These are phyloP conservation scores for Scheffersomyces lignosus DNA, from an alignment of 805 yeast species.

Conservation along the genomic window DNA sequence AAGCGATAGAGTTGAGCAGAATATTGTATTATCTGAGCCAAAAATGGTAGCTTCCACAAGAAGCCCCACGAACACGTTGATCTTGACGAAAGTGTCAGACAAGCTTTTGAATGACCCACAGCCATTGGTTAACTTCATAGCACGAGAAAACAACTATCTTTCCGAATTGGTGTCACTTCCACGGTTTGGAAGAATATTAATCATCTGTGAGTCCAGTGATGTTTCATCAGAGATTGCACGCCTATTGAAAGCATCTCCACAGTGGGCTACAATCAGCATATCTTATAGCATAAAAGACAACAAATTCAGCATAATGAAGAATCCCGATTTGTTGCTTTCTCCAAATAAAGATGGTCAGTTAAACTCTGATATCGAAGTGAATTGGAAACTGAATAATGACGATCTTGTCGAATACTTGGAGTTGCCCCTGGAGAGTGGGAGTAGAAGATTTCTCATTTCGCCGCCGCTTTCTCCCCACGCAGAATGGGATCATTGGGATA, in stretches of 20 bases:
- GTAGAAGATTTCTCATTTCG: conserved; percentile 41
- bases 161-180: conserved; percentile 35
- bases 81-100: conserved; percentile 28
- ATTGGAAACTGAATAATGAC: too few relatives aligned
- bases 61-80: conserved; percentile 32
- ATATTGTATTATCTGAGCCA: too few relatives aligned
- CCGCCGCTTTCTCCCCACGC: conserved; percentile 47
- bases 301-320: conserved; percentile 11
- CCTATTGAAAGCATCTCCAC: conserved; percentile 12
- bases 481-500: conserved; percentile 45
- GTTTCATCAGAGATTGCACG: conserved; percentile 22
- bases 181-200: conserved; percentile 33
- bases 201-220: conserved; percentile 27
- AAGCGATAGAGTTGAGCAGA: too few relatives aligned
- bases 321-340: not conserved
- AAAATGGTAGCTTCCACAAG: too few relatives aligned
- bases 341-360: not conserved
- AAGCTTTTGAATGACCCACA: conserved; percentile 26
- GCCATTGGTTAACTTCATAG: conserved; percentile 24
- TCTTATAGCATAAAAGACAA: conserved; percentile 39
- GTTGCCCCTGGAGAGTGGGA: conserved; percentile 39
- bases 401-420: conserved; percentile 29
- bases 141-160: conserved; percentile 17
- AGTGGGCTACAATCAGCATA: conserved; percentile 17
- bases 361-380: not conserved